Base-by-base conservation (phyloP, 1,139 yeast genomes). In the Ashbya aceris region DNA sequence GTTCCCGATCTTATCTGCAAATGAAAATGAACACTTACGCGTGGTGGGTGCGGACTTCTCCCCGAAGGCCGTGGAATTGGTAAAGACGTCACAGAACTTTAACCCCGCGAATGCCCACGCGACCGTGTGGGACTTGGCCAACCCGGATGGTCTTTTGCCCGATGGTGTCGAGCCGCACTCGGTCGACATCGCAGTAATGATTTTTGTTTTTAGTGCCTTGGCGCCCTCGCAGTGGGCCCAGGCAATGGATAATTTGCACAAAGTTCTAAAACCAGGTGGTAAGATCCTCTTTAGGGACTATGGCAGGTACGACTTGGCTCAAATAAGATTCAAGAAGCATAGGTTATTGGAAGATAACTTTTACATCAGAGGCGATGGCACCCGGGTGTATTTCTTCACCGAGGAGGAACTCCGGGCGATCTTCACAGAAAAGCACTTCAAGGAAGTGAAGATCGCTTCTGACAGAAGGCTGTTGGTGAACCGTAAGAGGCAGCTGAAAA, bases 351-450 rank as follows among this genome's bases (percentile, higher is more conserved):
- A 86, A 43, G 97, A 91, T 44, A 89, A 91, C 62, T 91, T 91
- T 59, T 91, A 91, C 63, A 86, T 89, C 33, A 76, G 99, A 56
- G 99, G 99, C 32, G 99, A 91, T 60, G 98, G 98, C 40, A 91
- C 99, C 1, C 72, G 98, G 53, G 98, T 93, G 9, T 91, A 91
- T 62, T 91, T 91, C 66, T 91, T 91, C 67, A 86, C 96, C 1
- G 97, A 89, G 59, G 95, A 89, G 44, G 96, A 91, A 64, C 66
- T 89, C 46, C 71, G 84, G 48, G 69, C 74, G 34, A 84, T 89
- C 8, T 91, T 91, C 62, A 76, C 84, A 31, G 59, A 61, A 11
- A 66, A 62, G n/a, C 71, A 71, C 10, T 86, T 91, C 56, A 64
- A 60, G 12, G 89, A 84, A 50, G 73, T 70, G 30, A 83, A 76